phyloP scores from a whole-genome alignment of 2,329 filamentous ascomycete genomes.

The Fusarium equiseti region DNA sequence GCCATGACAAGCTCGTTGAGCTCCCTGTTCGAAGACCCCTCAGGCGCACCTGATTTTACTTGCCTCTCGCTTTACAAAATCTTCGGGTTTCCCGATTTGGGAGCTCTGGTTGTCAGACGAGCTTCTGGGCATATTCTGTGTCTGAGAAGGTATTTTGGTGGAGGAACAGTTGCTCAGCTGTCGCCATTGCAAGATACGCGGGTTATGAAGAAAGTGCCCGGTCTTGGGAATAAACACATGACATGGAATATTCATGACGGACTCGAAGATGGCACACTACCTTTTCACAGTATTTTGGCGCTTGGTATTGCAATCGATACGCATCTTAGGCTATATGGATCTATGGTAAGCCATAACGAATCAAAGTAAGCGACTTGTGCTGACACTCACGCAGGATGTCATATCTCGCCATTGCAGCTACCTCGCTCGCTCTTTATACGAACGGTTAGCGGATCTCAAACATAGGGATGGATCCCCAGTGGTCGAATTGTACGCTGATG shows the following conservation, averaged over 20 bases:
- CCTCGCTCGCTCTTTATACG: constrained; percentile 63
- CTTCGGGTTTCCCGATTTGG: constrained; percentile 75
- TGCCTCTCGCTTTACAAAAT: constrained; percentile 75
- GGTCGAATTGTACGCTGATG: constrained; percentile 67
- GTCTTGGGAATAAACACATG: constrained; percentile 52
- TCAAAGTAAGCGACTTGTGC: neutral
- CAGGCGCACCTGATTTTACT: constrained; percentile 69
- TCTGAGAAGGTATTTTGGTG: constrained; percentile 73
- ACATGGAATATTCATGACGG: constrained; percentile 66
- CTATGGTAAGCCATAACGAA: constrained; percentile 55
- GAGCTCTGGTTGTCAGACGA: constrained; percentile 68
- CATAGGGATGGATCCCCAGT: constrained; percentile 66
- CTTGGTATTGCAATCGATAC: constrained; percentile 69
- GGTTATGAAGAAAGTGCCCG: constrained; percentile 54
- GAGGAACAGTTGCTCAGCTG: constrained; percentile 73
- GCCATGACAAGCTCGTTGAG: constrained; percentile 72
- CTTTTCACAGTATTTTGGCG: constrained; percentile 74
- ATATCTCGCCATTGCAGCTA: constrained; percentile 69
- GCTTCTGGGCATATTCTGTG: constrained; percentile 67
- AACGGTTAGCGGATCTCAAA: constrained; percentile 59
- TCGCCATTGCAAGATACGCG: constrained; percentile 41
- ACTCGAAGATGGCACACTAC: constrained; percentile 75
- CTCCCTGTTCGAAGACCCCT: constrained; percentile 61
- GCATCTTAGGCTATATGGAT: constrained; percentile 67
- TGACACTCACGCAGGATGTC: constrained; percentile 48